Evolutionary conservation across 2,329 filamentous ascomycete species (phyloP).

Genomic region (Diplodia seriata): DNA sequence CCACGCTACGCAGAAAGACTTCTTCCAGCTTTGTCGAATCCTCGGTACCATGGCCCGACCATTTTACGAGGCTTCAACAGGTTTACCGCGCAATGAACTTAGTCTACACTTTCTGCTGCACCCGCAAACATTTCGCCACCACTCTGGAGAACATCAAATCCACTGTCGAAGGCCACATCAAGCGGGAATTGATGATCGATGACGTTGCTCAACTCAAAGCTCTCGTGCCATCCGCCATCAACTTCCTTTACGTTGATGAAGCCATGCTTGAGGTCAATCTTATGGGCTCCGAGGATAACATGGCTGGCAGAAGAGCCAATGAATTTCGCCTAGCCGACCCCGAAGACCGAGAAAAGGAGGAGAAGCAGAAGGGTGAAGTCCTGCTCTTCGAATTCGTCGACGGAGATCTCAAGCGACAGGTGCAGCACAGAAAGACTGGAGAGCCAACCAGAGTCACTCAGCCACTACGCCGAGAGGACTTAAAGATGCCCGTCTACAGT

Average conservation of each 20-base stretch:
- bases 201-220: constrained; percentile 85
- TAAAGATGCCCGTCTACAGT: constrained; percentile 91
- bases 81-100: constrained; percentile 87
- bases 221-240: constrained; percentile 77
- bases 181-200: constrained; percentile 70
- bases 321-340: constrained; percentile 44
- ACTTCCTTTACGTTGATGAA: constrained; percentile 87
- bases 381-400: constrained; percentile 93
- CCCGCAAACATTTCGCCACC: constrained; percentile 88
- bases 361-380: constrained; percentile 66
- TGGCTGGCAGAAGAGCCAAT: constrained; percentile 64
- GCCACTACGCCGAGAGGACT: constrained; percentile 75
- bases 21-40: constrained; percentile 61
- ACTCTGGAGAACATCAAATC: constrained; percentile 88
- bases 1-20: constrained; percentile 50
- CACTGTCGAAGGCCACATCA: constrained; percentile 83
- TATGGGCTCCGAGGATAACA: constrained; percentile 70
- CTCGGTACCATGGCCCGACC: constrained; percentile 72
- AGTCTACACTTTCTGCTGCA: constrained; percentile 93
- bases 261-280: constrained; percentile 80
- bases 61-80: constrained; percentile 74
- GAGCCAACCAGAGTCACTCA: constrained; percentile 72
- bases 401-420: constrained; percentile 84
- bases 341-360: constrained; percentile 45
- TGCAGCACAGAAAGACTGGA: constrained; percentile 73